phyloP scores from a whole-genome alignment of 2,329 filamentous ascomycete species.

The Lojkania enalia region DNA sequence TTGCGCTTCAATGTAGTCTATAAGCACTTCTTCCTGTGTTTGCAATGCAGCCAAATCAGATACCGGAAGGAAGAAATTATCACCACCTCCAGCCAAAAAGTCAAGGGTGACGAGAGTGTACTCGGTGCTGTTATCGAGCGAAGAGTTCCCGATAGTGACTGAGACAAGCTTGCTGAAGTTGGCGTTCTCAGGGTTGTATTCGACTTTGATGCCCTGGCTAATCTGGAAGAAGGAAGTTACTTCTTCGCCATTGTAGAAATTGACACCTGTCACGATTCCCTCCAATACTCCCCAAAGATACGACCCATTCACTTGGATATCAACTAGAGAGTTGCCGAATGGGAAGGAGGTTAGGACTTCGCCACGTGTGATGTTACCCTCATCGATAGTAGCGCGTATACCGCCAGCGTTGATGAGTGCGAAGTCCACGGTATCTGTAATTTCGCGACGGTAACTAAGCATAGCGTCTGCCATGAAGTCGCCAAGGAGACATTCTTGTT shows the following conservation, averaged over 20 bases:
- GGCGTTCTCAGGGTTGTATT: constrained; percentile 58
- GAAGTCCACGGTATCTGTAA: constrained; percentile 54
- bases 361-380: constrained; percentile 64
- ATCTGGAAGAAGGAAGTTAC: constrained; percentile 66
- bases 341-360: constrained; percentile 67
- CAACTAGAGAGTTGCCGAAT: constrained; percentile 67
- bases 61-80: constrained; percentile 58
- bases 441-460: constrained; percentile 61
- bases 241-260: constrained; percentile 56
- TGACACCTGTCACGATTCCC: constrained; percentile 60
- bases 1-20: constrained; percentile 53
- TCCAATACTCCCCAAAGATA: constrained; percentile 62
- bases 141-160: constrained; percentile 55
- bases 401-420: constrained; percentile 67
- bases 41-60: constrained; percentile 55
- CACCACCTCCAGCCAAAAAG: constrained; percentile 62
- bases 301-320: constrained; percentile 58
- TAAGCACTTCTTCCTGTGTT: constrained; percentile 59
- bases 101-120: constrained; percentile 66
- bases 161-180: constrained; percentile 57
- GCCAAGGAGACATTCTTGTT: constrained; percentile 57
- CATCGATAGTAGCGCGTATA: constrained; percentile 65
- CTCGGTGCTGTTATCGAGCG: constrained; percentile 51
- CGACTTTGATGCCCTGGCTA: constrained; percentile 58
- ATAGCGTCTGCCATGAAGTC: constrained; percentile 58